phyloP scores from a whole-genome alignment of 805 yeast species.

The Naumovozyma baii region DNA sequence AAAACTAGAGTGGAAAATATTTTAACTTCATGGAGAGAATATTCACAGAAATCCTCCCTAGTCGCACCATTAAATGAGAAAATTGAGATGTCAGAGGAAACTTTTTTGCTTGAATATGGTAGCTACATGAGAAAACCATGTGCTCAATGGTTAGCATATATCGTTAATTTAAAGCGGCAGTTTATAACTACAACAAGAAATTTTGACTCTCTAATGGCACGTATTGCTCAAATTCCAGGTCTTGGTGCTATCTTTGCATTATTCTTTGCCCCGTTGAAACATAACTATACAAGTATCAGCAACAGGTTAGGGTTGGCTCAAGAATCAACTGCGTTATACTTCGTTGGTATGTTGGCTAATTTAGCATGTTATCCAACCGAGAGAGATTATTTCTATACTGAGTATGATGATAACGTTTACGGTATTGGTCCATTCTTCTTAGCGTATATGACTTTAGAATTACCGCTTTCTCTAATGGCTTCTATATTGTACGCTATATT shows the following conservation, averaged over 20 bases:
- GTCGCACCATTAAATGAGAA: conserved; percentile 1
- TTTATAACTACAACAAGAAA: conserved; percentile 35
- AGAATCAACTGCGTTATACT: conserved; percentile 61
- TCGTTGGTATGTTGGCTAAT: conserved; percentile 72
- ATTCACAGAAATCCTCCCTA: background rate
- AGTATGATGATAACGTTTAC: conserved; percentile 63
- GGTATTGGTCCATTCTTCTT: conserved; percentile 53
- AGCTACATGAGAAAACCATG: conserved; percentile 16
- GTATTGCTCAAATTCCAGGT: conserved; percentile 55
- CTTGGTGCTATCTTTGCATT: conserved; percentile 57
- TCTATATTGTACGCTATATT: conserved; percentile 50
- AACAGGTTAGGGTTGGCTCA: conserved; percentile 71
- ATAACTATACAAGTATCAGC: conserved; percentile 41
- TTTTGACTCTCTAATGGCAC: conserved; percentile 51
- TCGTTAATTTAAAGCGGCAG: conserved; percentile 32
- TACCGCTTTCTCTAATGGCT: conserved; percentile 31
- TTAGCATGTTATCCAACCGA: conserved; percentile 67
- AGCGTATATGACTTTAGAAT: conserved; percentile 26
- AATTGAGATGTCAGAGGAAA: conserved; percentile 9
- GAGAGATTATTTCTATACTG: conserved; percentile 67
- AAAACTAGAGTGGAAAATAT: conserved; percentile 34
- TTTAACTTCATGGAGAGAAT: conserved; percentile 31
- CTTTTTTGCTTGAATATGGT: conserved; percentile 12
- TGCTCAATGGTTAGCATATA: conserved; percentile 26
- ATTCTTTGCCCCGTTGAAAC: conserved; percentile 52